phyloP scores from a whole-genome alignment of 805 yeast species.

The Ogataea nitratoaversa region DNA sequence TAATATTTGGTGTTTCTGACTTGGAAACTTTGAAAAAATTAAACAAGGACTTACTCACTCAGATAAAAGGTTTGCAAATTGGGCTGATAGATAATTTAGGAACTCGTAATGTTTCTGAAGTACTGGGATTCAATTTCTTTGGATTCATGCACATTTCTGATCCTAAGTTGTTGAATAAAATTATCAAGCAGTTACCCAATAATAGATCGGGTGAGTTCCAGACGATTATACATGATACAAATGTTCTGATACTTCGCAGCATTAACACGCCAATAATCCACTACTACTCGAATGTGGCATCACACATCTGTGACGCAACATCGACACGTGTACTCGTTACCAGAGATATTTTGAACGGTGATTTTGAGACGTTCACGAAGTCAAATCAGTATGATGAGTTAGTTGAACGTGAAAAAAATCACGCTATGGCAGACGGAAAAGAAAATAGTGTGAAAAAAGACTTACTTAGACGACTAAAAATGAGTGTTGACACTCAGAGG shows the following conservation, averaged over 20 bases:
- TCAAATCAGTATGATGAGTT: neutral
- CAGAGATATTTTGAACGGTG: constrained; percentile 5
- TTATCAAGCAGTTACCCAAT: neutral
- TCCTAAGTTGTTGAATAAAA: neutral
- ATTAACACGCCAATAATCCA: too few relatives aligned
- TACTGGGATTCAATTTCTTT: constrained; percentile 2
- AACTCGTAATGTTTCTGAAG: neutral
- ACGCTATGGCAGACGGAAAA: neutral
- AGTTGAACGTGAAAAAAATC: neutral
- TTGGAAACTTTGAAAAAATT: constrained; percentile 10
- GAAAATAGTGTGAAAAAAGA: constrained; percentile 1
- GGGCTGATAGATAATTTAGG: constrained; percentile 9
- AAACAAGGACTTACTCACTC: neutral
- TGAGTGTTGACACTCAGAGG: constrained; percentile 12
- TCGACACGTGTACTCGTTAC: constrained; percentile 1
- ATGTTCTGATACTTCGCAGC: too few relatives aligned
- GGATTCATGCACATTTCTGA: constrained; percentile 4
- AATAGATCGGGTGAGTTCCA: neutral
- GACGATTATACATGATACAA: too few relatives aligned
- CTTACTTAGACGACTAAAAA: constrained; percentile 12
- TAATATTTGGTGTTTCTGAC: constrained; percentile 17
- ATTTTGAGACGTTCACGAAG: constrained; percentile 1
- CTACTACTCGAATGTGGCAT: neutral
- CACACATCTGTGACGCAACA: neutral
- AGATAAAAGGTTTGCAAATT: neutral